A percentile compares a stretch with the other conserved stretches of the same genome.
Conservation (phyloP, 495 filamentous ascomycete genomes). For the Parathielavia hyrcaniae region DNA sequence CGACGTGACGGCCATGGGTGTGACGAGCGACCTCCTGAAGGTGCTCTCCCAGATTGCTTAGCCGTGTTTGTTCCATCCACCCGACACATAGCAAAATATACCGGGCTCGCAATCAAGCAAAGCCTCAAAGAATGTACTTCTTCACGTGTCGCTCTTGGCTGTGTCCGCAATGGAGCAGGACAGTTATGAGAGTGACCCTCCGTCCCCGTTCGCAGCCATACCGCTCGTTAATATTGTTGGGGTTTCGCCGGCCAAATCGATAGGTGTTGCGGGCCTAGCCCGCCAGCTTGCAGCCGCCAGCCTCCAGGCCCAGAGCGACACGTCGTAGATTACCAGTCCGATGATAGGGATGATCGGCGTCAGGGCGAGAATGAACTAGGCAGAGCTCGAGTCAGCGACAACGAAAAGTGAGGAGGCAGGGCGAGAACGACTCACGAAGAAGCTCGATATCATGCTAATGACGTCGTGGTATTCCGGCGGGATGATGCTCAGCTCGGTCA, state of each 20-base stretch:
- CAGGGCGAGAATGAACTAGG: conserved; percentile 27
- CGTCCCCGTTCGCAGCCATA: not conserved
- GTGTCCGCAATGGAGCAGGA: not conserved
- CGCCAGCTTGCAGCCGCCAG: conserved; percentile 22
- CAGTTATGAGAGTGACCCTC: not conserved
- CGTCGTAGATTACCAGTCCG: conserved; percentile 38
- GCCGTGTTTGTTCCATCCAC: not conserved
- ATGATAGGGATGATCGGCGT: conserved; percentile 28
- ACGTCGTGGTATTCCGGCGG: conserved; percentile 21
- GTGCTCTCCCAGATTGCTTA: conserved; percentile 52
- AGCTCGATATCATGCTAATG: conserved; percentile 21
- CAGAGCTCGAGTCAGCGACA: conserved; percentile 2
- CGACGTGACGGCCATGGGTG: conserved; percentile 95
- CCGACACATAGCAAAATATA: conserved; percentile 1
- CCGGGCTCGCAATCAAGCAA: not conserved
- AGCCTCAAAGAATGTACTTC: too few species aligned
- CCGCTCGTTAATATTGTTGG: not conserved
- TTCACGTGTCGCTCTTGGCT: not conserved
- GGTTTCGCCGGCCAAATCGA: not conserved
- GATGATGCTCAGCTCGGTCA: conserved; percentile 23
- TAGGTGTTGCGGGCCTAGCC: not conserved
- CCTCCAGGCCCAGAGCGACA: conserved; percentile 43
- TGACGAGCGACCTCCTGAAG: conserved; percentile 82
- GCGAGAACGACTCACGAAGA: conserved; percentile 23
- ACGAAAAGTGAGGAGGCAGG: too few species aligned